Base-by-base conservation (phyloP, 1,284 basidiomycete genomes). In the Puccinia horiana region DNA sequence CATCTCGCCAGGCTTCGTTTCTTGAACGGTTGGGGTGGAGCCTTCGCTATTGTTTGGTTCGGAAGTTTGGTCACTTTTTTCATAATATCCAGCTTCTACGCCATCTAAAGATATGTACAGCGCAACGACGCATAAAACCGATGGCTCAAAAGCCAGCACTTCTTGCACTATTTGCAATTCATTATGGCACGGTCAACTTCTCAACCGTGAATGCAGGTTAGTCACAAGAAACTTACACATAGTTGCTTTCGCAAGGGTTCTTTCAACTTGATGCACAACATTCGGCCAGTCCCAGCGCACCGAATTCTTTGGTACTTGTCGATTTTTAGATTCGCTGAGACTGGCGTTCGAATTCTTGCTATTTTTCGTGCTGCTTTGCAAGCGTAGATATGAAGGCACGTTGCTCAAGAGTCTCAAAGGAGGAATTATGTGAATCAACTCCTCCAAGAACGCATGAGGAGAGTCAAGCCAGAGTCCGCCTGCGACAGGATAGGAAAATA, bases 51-150 rank as follows among this genome's bases (percentile, higher is more conserved):
- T 8, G 35, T 26, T 20, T 49, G 35, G 14, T 20, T 32, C 29
- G 52, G 11, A 49, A 8, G 29, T n/a, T 26, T 42, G 54, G 35
- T 76, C n/a, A 32, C 29, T 76, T 32, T 76, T 61, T 56, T 80
- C 49, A 49, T 80, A 58, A 80, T 80, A 80, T 20, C 78, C 78
- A 42, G 78, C 67, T 37, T 80, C 78, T 0, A 80, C 78, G 32
- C 44, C 67, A 42, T 72, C 78, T n/a, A 80, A 47, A 23, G 78
- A 47, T 29, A 73, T 49, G 35, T 80, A 80, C 23, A 80, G 52
- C n/a, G 78, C 78, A 20, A 80, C 65, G n/a, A 80, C 78, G 40
- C 78, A 80, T 44, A 80, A 52, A 32, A 80, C 78, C 40, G 78
- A 70, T 29, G 78, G 67, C 23, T 80, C 69, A 73, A 80, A 80